phyloP scores from a whole-genome alignment of 2,329 filamentous ascomycete genomes.

The Penicillium sp. region DNA sequence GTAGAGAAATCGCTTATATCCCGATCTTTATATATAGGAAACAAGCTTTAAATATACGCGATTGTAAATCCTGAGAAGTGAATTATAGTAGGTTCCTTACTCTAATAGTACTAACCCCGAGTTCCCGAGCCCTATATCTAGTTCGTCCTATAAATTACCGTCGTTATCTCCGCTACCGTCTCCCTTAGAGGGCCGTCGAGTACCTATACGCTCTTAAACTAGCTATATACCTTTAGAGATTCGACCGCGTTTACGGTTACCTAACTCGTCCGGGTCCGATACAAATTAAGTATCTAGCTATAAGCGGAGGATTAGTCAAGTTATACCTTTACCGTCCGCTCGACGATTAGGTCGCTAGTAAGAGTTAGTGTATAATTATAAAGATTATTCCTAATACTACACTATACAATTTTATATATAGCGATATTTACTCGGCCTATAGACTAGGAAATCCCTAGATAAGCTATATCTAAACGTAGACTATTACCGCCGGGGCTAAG shows the following conservation, averaged over 20 bases:
- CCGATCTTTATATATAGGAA: not conserved
- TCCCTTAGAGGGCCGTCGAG: not conserved
- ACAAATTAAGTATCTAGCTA: not conserved
- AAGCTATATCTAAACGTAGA: not conserved
- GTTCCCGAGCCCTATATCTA: not conserved
- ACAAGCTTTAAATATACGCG: not conserved
- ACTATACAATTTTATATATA: not conserved
- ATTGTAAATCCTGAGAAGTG: not conserved
- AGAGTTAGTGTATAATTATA: not conserved
- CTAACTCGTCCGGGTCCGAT: not conserved
- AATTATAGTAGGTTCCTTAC: not conserved
- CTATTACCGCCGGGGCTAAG: not conserved
- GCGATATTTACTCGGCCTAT: not conserved
- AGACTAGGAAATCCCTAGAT: not conserved
- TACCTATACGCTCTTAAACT: not conserved
- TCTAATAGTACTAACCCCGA: not conserved
- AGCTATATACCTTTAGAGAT: not conserved
- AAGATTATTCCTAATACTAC: not conserved
- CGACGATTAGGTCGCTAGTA: not conserved
- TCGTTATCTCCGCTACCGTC: not conserved
- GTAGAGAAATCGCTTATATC: not conserved
- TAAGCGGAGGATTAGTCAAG: not conserved
- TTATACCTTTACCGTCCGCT: not conserved
- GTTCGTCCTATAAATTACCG: not conserved
- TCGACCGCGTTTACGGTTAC: not conserved